Base-by-base conservation (phyloP, 192 early-diverging fungal species). In the Coemansia sp. region DNA sequence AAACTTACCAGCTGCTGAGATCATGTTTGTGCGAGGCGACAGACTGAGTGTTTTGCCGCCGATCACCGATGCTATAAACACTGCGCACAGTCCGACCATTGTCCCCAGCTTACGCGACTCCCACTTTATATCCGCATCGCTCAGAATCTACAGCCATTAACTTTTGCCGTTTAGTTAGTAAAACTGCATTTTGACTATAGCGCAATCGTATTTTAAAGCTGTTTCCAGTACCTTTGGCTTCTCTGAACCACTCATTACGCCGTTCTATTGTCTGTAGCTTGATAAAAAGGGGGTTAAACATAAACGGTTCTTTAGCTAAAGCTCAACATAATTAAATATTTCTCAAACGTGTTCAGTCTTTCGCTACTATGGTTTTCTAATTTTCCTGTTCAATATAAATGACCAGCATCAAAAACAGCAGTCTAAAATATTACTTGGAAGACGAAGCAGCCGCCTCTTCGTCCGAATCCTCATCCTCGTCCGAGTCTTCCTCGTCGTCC, bases 71-170 rank as follows among this genome's bases (percentile, higher is more conserved):
- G 77, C 77, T 15, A 80, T 65, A 63, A 80, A 74, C 31, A 68
- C 12, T 20, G 77, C 62, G 37, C 77, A 66, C 34, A 64, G 17
- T 15, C 77, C 77, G 52, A 67, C 72, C 42, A 80, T 59, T 7
- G 65, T 49, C 21, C 77, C 77, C 14, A 80, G 71, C 68, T 80
- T 80, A 53, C 68, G 67, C 67, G 77, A 80, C 65, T 80, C 77
- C 64, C 65, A 74, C 52, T 44, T 42, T 48, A 80, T 80, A 53
- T 74, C 71, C 19, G 63, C 47, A 34, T 80, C 71, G 55, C 63
- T 71, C 65, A 80, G 44, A 48, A 80, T 71, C 77, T 80, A 79
- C 46, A 42, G 40, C 15, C 10, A 42, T 42, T n/a, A 3, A 12
- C 11, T 42, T 42, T n/a, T n/a, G 40, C 40, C 10, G 11, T 31